These are phyloP conservation scores for Amaranthus hypochondriacus DNA, from an alignment of 148 eudicot species.

Conservation along the genomic window DNA sequence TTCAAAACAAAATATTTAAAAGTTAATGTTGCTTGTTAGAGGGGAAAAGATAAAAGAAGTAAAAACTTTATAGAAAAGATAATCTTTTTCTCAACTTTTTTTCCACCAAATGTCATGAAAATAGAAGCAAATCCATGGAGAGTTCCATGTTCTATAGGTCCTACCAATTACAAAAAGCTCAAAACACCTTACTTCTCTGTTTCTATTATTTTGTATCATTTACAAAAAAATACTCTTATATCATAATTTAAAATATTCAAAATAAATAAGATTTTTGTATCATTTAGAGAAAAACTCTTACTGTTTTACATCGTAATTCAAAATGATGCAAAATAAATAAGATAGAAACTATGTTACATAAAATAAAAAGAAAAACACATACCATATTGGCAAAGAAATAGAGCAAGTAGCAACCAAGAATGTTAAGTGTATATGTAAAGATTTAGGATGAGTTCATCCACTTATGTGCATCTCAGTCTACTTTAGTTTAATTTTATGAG, in stretches of 20 bases:
- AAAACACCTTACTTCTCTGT: not conserved
- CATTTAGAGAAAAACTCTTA: not conserved
- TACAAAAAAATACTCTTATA: not conserved
- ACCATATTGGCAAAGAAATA: too few relatives aligned
- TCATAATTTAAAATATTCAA: not conserved
- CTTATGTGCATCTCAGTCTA: too few relatives aligned
- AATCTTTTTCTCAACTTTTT: not conserved
- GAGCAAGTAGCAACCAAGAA: too few relatives aligned
- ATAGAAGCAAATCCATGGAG: not conserved
- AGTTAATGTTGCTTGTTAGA: slow-evolving; percentile 7
- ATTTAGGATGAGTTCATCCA: too few relatives aligned
- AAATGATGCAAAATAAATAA: not conserved
- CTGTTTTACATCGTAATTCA: too few relatives aligned
- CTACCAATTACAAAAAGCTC: not conserved
- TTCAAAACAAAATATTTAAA: not conserved
- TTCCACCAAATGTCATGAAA: not conserved
- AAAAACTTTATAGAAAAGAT: not conserved
- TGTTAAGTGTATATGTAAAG: too few relatives aligned
- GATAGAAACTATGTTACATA: too few relatives aligned
- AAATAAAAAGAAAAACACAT: too few relatives aligned
- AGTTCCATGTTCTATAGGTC: not conserved
- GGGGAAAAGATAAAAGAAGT: slow-evolving; percentile 11
- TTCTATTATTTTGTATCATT: not conserved
- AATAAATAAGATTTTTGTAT: not conserved
- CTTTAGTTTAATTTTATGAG: too few relatives aligned